Evolutionary conservation across 169 alveolate genomes (phyloP).

Genomic region (Plasmodium knowlesi): DNA sequence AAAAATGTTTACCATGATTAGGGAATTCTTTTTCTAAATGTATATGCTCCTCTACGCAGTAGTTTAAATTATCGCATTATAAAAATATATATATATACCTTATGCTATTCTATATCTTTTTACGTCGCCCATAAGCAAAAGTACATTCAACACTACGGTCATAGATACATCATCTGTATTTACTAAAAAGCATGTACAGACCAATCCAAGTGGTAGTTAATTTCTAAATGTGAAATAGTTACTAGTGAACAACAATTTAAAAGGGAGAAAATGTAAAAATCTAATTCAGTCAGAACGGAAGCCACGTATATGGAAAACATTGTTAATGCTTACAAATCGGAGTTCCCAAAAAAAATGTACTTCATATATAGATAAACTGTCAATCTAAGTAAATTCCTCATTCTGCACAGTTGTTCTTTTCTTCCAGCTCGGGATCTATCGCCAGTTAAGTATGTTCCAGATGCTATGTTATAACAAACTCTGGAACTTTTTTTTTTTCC

Average conservation of each 20-base stretch:
- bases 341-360: background rate
- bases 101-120: background rate
- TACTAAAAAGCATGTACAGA: background rate
- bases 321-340: background rate
- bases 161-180: background rate
- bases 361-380: background rate
- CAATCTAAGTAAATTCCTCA: background rate
- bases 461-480: background rate
- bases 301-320: background rate
- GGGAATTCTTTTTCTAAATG: too few relatives aligned
- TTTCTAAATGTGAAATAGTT: background rate
- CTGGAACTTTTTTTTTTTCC: background rate
- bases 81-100: too few relatives aligned
- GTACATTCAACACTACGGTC: too few relatives aligned
- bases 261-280: background rate
- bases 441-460: background rate
- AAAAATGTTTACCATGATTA: too few relatives aligned
- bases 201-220: background rate
- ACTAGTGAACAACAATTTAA: background rate
- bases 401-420: background rate
- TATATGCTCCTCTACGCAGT: too few relatives aligned
- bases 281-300: background rate
- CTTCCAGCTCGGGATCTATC: background rate
- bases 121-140: background rate
- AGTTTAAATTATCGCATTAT: too few relatives aligned